Percentiles rank a stretch among this genome's conserved stretches.
These are phyloP conservation scores for Lepidium didymum DNA, from an alignment of 345 rosid genomes.

Conservation along the genomic window DNA sequence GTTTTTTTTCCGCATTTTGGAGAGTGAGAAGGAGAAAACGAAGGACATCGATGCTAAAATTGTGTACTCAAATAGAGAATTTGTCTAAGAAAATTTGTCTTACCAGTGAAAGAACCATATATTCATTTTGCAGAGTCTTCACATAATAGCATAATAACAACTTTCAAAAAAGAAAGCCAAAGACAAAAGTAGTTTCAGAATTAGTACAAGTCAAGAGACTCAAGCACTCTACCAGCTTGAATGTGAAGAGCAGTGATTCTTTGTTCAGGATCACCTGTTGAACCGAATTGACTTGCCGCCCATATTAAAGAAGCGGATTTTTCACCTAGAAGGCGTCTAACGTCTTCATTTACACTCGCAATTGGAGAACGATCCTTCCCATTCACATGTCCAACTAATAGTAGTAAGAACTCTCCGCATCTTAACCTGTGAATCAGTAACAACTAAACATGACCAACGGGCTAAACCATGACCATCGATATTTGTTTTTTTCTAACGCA, in stretches of 20 bases:
- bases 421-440: slow-evolving; percentile 46
- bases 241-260: slow-evolving; percentile 74
- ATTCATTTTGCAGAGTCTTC: not conserved
- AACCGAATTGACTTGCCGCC: slow-evolving; percentile 96
- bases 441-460: not conserved
- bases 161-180: not conserved
- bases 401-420: slow-evolving; percentile 95
- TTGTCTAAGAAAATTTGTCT: not conserved
- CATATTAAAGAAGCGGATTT: slow-evolving; percentile 89
- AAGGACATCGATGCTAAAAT: not conserved
- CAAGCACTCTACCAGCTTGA: slow-evolving; percentile 91
- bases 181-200: not conserved
- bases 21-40: not conserved
- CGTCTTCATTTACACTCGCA: slow-evolving; percentile 75
- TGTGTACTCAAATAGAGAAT: not conserved
- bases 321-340: slow-evolving; percentile 87
- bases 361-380: slow-evolving; percentile 75
- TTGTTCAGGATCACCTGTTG: slow-evolving; percentile 82
- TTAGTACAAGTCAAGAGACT: slow-evolving; percentile 76
- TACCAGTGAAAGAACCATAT: not conserved
- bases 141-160: too few species aligned
- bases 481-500: not conserved
- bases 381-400: slow-evolving; percentile 82
- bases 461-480: not conserved
- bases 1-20: not conserved